Base-by-base conservation (phyloP, 106 monocot genomes). In the Agapanthus africanus region DNA sequence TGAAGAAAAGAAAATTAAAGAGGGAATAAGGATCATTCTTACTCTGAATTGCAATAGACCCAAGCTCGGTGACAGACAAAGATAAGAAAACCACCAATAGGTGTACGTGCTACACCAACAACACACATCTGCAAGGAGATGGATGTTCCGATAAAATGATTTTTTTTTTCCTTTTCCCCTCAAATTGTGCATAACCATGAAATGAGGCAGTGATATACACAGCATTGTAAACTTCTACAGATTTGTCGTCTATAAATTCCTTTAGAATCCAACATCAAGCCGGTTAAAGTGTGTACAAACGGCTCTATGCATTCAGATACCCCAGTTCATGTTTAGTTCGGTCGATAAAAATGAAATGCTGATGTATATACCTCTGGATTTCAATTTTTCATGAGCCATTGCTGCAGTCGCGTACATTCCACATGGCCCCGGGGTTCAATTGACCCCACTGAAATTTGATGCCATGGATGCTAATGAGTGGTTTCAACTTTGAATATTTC, bases 81-180 rank as follows among this genome's bases (percentile, higher is more conserved):
- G 94, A 88, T 63, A 72, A 94, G 90, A 70, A 94, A 85, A 19
- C 65, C 73, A 62, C 90, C 94, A 19, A 94, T 85, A 6, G 94
- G 94, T 41, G 94, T 94, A 40, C 94, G 82, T 7, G 94, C 80
- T 72, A 90, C 85, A 74, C 94, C 94, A 65, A 88, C 94, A 72
- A 94, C 94, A 94, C 9, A 94, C 94, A 85, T 90, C 94, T 87
- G 71, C 11, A 32, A 57, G 0, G 46, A 47, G 46, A 47, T 47
- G n/a, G n/a, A n/a, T n/a, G n/a, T n/a, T n/a, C n/a, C n/a, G n/a
- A n/a, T n/a, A n/a, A 65, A 25, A 11, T 25, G 14, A 63, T 63
- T 37, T 26, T n/a, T 25, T n/a, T n/a, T n/a, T n/a, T n/a, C n/a
- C n/a, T n/a, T n/a, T n/a, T n/a, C n/a, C n/a, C 37, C 35, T 63